Evolutionary conservation across 2,329 filamentous ascomycete species (phyloP), one percentile per base, ranked within the genome.

Genomic region (Fusarium oligoseptatum): DNA sequence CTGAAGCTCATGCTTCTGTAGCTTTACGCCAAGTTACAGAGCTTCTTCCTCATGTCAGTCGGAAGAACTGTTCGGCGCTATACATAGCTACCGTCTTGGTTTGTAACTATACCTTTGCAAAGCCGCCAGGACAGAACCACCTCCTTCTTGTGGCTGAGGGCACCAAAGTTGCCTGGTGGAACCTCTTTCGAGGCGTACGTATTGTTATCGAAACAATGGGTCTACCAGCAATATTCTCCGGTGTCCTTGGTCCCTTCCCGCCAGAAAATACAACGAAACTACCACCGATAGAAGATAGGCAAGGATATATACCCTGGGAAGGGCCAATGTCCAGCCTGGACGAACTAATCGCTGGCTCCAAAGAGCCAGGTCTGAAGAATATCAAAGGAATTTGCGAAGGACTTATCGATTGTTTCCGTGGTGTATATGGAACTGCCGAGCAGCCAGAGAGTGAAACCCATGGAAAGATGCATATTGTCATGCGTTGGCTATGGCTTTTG

Each of bases 401-500:
- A 24, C 32, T 57, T 1, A 22, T 37, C 2, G 20, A 37, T n/a
- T 36, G 29, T 36, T 57, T 57, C 8, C 20, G 32, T 39, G 32
- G 15, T 5, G 55, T 57, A n/a, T 57, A 37, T 9, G 55, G 55
- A n/a, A 57, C 55, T 10, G 60, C 50, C 5, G 60, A 68, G 12
- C 10, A 58, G 29, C 66, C 66, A 4, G n/a, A 48, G 56, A 22
- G n/a, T 4, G 6, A 29, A 0, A 64, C 48, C 6, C 37, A 64
- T 24, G 66, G 66, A 3, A 68, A 64, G 60, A 68, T 60, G 50
- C 66, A 57, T 14, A 24, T 64, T 24, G 60, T 68, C 10, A 68
- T 68, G 66, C 66, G 66, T 3, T 68, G 66, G 66, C 37, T 68
- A 27, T 68, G 60, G 60, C 63, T 64, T 34, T 8, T 68, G 4